Base-by-base conservation (phyloP, 169 alveolate species). In the Eimeria tenella region DNA sequence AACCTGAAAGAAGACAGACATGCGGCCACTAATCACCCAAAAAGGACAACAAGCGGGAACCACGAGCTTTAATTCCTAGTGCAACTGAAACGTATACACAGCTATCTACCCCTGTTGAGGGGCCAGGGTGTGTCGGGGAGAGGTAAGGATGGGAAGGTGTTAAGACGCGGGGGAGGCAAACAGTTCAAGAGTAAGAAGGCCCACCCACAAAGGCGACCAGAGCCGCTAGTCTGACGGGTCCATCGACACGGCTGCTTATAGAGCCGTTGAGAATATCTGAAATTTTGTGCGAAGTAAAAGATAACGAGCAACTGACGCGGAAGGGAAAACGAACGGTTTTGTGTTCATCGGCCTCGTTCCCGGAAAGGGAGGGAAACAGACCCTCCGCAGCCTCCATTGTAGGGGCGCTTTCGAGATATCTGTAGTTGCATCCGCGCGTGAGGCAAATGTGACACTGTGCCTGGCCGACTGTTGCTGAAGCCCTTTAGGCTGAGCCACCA, bases 341-440 rank as follows among this genome's bases (percentile, higher is more conserved):
- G 65, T 58, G n/a, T 58, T 15, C 17, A 58, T 58, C 65, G 10
- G n/a, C 17, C 65, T 15, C 7, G 52, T 50, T 50, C 49, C 73
- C 7, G 7, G 21, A 63, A 63, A 25, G 21, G 23, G 73, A 63
- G 73, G 77, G 11, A n/a, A 68, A 50, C n/a, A 50, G 25, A 13
- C 49, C 77, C 42, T 68, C 77, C 25, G 31, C 11, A 50, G 77
- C 77, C 77, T 68, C 77, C 77, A 68, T 68, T 68, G 77, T 68
- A 68, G 77, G 50, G 77, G 77, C 77, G 42, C 77, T 11, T 68
- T 5, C 13, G 50, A 21, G 77, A 13, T 68, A 9, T 68, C 77
- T 68, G n/a, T 68, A 10, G 77, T 68, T 68, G 77, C 77, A 68
- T 68, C 77, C 77, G 77, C 50, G 77, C 50, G 13, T 19, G 7